Evolutionary conservation across 306 rosid genomes (phyloP).

Genomic region (Oemleria cerasiformis): DNA sequence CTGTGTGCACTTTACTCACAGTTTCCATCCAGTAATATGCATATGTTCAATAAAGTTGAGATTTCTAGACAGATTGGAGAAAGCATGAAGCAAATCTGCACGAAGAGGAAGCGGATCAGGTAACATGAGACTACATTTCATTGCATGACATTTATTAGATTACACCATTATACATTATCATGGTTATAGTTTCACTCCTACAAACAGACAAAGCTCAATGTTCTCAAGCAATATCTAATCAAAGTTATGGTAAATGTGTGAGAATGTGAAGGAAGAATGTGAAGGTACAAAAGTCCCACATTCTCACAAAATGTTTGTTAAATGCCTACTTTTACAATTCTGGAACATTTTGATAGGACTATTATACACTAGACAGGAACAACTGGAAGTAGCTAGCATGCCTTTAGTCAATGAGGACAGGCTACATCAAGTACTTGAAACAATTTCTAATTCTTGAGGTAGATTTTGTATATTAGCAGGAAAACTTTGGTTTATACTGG

Average conservation of each 20-base stretch:
- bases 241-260: too few species aligned
- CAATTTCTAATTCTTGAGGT: background rate
- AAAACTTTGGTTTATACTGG: background rate
- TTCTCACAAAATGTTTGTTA: too few species aligned
- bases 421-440: background rate
- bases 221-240: too few species aligned
- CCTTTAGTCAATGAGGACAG: background rate
- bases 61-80: constrained; percentile 76
- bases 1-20: constrained; percentile 50
- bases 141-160: background rate
- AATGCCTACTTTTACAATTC: background rate
- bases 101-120: constrained; percentile 24
- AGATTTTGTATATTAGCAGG: background rate
- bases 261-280: too few species aligned
- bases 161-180: background rate
- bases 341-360: background rate
- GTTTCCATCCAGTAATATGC: constrained; percentile 77
- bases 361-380: background rate
- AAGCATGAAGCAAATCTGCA: constrained; percentile 88
- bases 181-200: background rate
- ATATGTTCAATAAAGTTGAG: constrained; percentile 85
- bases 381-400: background rate
- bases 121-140: background rate
- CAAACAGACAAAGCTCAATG: background rate
- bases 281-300: too few species aligned